Evolutionary conservation across 257 asterid species (phyloP).

Genomic region (Lycium ferocissimum): DNA sequence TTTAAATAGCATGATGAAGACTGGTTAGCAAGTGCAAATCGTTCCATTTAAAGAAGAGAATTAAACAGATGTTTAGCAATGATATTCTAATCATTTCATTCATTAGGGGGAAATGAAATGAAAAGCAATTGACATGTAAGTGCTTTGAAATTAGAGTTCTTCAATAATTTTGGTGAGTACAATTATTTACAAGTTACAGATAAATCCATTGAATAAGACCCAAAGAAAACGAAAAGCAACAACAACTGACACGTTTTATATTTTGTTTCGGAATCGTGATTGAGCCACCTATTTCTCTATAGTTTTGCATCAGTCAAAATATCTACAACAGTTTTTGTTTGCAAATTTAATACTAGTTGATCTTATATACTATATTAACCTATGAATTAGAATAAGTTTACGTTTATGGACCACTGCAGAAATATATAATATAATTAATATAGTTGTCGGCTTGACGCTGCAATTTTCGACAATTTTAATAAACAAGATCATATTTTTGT

Average conservation of each 20-base stretch:
- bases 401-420: neutral
- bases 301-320: conserved; percentile 13
- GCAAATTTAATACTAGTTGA: neutral
- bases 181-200: neutral
- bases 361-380: neutral
- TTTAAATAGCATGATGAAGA: too few relatives aligned
- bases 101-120: neutral
- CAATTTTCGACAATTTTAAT: neutral
- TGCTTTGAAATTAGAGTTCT: neutral
- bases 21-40: too few relatives aligned
- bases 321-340: neutral
- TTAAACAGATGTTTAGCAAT: neutral
- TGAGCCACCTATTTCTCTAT: neutral
- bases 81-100: neutral
- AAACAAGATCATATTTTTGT: neutral
- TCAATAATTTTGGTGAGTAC: neutral
- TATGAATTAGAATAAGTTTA: neutral
- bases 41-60: neutral
- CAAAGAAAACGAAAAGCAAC: neutral
- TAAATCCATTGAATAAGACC: neutral
- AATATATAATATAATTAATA: neutral
- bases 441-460: neutral
- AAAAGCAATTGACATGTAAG: neutral
- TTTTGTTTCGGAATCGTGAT: neutral
- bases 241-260: neutral